phyloP scores from a whole-genome alignment of 805 yeast genomes.

The Torulaspora quercuum region DNA sequence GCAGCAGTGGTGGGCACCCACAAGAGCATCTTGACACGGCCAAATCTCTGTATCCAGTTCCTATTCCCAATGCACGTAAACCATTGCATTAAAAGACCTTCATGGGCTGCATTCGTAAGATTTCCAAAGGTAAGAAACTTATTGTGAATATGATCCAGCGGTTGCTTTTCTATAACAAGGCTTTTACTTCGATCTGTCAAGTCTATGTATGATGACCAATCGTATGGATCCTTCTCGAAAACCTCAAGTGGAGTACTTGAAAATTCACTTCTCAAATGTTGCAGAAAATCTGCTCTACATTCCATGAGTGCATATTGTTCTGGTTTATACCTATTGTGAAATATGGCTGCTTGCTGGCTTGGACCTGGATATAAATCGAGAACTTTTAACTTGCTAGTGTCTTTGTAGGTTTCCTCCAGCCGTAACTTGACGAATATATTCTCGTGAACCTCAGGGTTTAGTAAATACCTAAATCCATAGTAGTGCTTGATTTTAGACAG shows the following conservation, averaged over 20 bases:
- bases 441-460: conserved; percentile 25
- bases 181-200: conserved; percentile 46
- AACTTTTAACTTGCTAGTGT: conserved; percentile 43
- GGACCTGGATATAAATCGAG: conserved; percentile 60
- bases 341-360: conserved; percentile 56
- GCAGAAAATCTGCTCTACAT: conserved; percentile 32
- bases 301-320: conserved; percentile 62
- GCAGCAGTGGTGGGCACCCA: conserved; percentile 64
- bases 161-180: conserved; percentile 39
- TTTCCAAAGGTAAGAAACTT: conserved; percentile 58
- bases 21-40: conserved; percentile 70
- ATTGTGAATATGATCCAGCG: conserved; percentile 46
- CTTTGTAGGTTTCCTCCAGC: conserved; percentile 37
- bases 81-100: conserved; percentile 72
- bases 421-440: conserved; percentile 48
- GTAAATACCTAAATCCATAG: conserved; percentile 26
- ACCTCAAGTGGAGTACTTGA: conserved; percentile 33
- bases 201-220: conserved; percentile 59
- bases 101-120: conserved; percentile 52
- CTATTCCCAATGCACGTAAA: conserved; percentile 60
- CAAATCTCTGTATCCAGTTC: conserved; percentile 72
- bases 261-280: conserved; percentile 13
- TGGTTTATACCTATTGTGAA: conserved; percentile 63
- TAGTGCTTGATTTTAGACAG: conserved; percentile 20
- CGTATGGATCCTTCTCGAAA: conserved; percentile 51